Conservation (phyloP, 2,329 filamentous ascomycete species). For the Zymoseptoria crescenta region DNA sequence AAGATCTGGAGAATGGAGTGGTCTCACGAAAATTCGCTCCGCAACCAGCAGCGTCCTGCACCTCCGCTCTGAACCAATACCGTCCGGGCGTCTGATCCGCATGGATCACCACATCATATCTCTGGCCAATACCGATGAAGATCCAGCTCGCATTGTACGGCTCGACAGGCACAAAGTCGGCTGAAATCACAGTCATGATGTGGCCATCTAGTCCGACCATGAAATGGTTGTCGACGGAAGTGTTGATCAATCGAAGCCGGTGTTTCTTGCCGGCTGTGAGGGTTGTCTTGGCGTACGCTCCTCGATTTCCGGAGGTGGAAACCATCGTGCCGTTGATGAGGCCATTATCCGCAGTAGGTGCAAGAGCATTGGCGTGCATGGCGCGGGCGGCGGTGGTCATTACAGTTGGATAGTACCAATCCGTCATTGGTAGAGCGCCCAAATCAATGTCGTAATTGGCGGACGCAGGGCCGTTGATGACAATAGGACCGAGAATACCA, state of each 20-base stretch:
- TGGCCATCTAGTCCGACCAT: constrained; percentile 32
- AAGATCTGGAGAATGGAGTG: not conserved
- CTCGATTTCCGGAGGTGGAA: constrained; percentile 22
- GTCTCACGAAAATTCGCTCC: constrained; percentile 19
- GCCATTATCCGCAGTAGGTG: constrained; percentile 44
- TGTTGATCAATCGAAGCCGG: constrained; percentile 40
- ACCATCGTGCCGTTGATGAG: constrained; percentile 36
- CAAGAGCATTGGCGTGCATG: constrained; percentile 25
- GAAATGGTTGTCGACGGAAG: constrained; percentile 38
- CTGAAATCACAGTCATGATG: constrained; percentile 29
- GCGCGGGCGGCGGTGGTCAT: constrained; percentile 23
- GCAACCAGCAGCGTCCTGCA: constrained; percentile 26
- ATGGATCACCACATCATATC: constrained; percentile 35
- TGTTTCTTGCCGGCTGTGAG: constrained; percentile 35
- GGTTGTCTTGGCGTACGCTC: constrained; percentile 26
- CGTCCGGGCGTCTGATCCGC: constrained; percentile 28
- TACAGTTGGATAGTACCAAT: constrained; percentile 44
- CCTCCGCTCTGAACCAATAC: constrained; percentile 33
- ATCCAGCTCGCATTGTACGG: constrained; percentile 26
- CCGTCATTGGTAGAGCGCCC: constrained; percentile 51
- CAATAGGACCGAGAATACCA: constrained; percentile 52
- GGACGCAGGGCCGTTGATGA: constrained; percentile 54
- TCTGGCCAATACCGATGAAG: constrained; percentile 34
- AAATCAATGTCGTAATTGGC: constrained; percentile 57
- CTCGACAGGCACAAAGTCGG: constrained; percentile 32